Conservation (phyloP, 192 early-diverging fungal species). For the Coemansia sp. region DNA sequence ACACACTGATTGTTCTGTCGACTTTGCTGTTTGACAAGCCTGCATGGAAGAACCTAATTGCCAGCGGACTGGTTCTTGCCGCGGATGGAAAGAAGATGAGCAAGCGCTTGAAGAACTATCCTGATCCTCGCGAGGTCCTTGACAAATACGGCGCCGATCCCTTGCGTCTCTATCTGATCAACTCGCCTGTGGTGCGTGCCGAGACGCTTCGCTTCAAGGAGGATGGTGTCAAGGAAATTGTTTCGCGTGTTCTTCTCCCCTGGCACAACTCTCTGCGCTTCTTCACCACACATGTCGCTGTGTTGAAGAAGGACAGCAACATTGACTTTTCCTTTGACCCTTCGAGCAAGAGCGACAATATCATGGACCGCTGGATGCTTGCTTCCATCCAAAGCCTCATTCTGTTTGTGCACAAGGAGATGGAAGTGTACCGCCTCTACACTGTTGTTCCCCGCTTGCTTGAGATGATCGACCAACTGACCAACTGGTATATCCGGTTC, state of each 20-base stretch:
- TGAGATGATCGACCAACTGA: conserved; percentile 87
- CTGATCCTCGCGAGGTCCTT: conserved; percentile 82
- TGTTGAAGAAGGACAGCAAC: conserved; percentile 79
- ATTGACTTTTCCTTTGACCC: conserved; percentile 82
- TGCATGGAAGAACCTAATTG: conserved; percentile 97
- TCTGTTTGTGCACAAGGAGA: conserved; percentile 89
- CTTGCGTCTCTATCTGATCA: conserved; percentile 93
- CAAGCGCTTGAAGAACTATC: conserved; percentile 98
- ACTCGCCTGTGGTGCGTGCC: conserved; percentile 95
- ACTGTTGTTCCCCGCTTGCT: conserved; percentile 94
- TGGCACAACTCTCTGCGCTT: conserved; percentile 99
- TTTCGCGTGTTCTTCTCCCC: conserved; percentile 92
- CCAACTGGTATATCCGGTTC: conserved; percentile 99
- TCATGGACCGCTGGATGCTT: conserved; percentile 98
- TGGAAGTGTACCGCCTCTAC: conserved; percentile 95
- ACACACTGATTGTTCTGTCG: conserved; percentile 95
- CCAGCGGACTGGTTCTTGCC: conserved; percentile 93
- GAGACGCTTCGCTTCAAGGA: conserved; percentile 95
- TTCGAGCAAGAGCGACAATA: conserved; percentile 73
- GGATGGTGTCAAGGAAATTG: conserved; percentile 94
- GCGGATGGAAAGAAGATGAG: conserved; percentile 99
- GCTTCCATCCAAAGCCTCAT: conserved; percentile 93
- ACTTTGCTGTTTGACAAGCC: conserved; percentile 94
- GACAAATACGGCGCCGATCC: conserved; percentile 92
- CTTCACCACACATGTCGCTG: conserved; percentile 86